Evolutionary conservation across 1,139 yeast genomes (phyloP), one percentile per base, ranked within the genome.

Genomic region (Taphrina flavorubra): DNA sequence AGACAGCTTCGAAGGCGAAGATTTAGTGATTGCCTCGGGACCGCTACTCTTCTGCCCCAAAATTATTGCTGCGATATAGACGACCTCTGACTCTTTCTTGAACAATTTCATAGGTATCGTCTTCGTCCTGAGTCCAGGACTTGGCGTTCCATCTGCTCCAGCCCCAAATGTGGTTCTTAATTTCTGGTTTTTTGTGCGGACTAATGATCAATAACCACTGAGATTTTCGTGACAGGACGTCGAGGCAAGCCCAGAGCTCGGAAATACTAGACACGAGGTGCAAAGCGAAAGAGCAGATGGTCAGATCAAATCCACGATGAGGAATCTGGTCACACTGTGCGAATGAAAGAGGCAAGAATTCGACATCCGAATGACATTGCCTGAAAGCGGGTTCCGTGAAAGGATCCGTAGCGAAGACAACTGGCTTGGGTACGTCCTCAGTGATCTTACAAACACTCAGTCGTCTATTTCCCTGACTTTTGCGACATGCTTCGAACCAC

Each of bases 131-230:
- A 16, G 37, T 49, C 70, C 70, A 68, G 14, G 47, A 51, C n/a
- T 62, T 60, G 55, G 59, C 62, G 60, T 68, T 56, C 70, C 70
- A 68, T 11, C 68, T 37, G 14, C 55, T 57, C 70, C 70, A 68
- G 7, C 70, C 70, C 70, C 70, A 68, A 34, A 62, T 53, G 36
- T 58, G 67, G 31, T 53, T 53, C n/a, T 68, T 68, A 49, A 68
- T 61, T 39, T 49, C 59, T 8, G 70, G 70, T 16, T 68, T 62
- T 51, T 68, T 68, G 53, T 68, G 70, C 36, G 70, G 70, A 14
- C 59, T 44, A 20, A 68, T 51, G 51, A 68, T 58, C 37, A 68
- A 60, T 18, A 68, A 49, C 70, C 70, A 68, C 46, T 65, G 68
- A 10, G 63, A 61, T 6, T 68, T 64, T 2, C 64, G n/a, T 8